Evolutionary conservation across 805 yeast genomes (phyloP).

Genomic region (Teunomyces barrocoloradensis): DNA sequence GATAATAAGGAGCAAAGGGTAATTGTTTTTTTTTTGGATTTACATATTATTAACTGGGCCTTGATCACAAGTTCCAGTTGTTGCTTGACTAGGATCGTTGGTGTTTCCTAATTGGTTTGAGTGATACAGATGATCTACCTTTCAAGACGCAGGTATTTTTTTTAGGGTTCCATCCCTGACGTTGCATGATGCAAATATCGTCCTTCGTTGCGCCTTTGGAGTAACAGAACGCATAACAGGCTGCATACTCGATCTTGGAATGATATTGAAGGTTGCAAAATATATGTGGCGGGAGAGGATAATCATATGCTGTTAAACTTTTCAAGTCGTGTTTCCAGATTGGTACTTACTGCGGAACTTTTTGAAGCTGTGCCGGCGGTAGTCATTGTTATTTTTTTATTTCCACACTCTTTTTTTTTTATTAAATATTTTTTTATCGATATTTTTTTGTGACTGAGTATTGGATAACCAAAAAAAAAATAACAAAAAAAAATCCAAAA

Average conservation of each 20-base stretch:
- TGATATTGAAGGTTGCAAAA: background rate
- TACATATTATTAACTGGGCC: background rate
- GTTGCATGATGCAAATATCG: slow-evolving; percentile 2
- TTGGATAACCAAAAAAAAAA: slow-evolving; percentile 1
- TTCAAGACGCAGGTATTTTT: background rate
- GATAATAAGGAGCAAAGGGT: background rate
- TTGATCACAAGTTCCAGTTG: background rate
- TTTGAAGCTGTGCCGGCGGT: background rate
- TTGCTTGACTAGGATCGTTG: background rate
- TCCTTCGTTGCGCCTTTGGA: slow-evolving; percentile 1
- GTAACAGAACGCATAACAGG: background rate
- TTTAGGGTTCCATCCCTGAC: slow-evolving; percentile 1
- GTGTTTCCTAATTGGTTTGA: background rate
- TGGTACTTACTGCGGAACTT: background rate
- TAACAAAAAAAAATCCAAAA: background rate
- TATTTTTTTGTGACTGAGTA: slow-evolving; percentile 1
- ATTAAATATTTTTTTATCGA: background rate
- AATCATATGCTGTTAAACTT: background rate
- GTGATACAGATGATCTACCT: background rate
- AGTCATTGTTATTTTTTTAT: background rate
- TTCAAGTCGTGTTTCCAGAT: background rate
- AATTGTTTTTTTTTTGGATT: background rate
- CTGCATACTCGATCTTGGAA: background rate
- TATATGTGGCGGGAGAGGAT: background rate
- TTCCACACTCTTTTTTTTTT: background rate